phyloP scores from a whole-genome alignment of 768 basidiomycete species.

The Amanita polypyramis region DNA sequence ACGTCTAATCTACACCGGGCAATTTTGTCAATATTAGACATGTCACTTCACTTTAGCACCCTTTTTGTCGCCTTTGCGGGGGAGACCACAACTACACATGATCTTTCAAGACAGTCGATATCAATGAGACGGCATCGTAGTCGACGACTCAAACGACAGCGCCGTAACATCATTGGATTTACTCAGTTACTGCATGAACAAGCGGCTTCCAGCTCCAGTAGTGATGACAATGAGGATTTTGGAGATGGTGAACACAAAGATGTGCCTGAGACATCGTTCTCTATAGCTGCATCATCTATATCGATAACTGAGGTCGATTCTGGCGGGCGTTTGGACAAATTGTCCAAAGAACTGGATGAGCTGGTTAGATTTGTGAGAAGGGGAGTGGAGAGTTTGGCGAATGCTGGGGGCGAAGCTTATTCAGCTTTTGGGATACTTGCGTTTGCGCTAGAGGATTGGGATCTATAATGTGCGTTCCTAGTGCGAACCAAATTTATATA shows the following conservation, averaged over 20 bases:
- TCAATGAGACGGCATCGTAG: conserved; percentile 51
- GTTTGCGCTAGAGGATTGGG: conserved; percentile 76
- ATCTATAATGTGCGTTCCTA: conserved; percentile 37
- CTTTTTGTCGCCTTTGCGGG: conserved; percentile 52
- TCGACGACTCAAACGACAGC: conserved; percentile 43
- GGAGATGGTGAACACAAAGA: conserved; percentile 15
- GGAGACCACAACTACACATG: conserved; percentile 48
- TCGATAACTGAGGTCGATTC: conserved; percentile 36
- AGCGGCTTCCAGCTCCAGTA: conserved; percentile 33
- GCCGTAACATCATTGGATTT: conserved; percentile 54
- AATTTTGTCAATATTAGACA: conserved; percentile 62
- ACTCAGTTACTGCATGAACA: conserved; percentile 26
- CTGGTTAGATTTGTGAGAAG: conserved; percentile 60
- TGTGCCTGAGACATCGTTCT: conserved; percentile 29
- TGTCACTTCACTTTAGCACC: conserved; percentile 60
- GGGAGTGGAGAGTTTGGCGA: conserved; percentile 60
- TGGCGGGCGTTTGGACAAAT: conserved; percentile 43
- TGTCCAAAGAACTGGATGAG: conserved; percentile 61
- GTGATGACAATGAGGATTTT: conserved; percentile 28
- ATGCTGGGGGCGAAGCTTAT: conserved; percentile 42
- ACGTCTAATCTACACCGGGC: conserved; percentile 54
- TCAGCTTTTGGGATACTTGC: conserved; percentile 61
- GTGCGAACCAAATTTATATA: neutral
- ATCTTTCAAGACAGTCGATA: conserved; percentile 41
- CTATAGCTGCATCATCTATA: conserved; percentile 21